phyloP scores from a whole-genome alignment of 805 yeast species.

The Lipomyces starkeyi region DNA sequence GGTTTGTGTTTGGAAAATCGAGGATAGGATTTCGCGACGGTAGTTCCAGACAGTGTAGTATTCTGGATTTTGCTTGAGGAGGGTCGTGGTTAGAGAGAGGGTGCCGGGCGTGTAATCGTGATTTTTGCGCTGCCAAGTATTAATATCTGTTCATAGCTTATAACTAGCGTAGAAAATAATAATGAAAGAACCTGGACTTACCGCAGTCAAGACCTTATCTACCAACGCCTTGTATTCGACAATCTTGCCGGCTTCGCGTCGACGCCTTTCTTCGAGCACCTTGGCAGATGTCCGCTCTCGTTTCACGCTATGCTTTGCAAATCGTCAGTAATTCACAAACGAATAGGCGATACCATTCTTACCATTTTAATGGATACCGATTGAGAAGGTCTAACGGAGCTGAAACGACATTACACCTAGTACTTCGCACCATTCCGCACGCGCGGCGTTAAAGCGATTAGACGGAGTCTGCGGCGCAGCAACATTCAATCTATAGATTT shows the following conservation, averaged over 20 bases:
- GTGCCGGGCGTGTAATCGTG: slow-evolving; percentile 48
- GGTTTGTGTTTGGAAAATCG: slow-evolving; percentile 42
- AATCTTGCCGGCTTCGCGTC: slow-evolving; percentile 67
- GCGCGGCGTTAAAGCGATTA: no score
- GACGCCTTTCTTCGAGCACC: slow-evolving; percentile 55
- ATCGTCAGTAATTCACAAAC: not conserved
- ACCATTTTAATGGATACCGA: not conserved
- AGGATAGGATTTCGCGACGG: slow-evolving; percentile 70
- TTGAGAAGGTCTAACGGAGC: not conserved
- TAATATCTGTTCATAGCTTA: not conserved
- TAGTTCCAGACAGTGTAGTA: slow-evolving; percentile 89
- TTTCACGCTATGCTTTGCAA: slow-evolving; percentile 70
- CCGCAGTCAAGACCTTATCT: slow-evolving; percentile 50
- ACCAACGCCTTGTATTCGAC: slow-evolving; percentile 57
- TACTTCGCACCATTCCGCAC: no score
- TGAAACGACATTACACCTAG: no score
- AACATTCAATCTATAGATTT: no score
- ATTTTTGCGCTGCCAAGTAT: slow-evolving; percentile 40
- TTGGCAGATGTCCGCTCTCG: slow-evolving; percentile 63
- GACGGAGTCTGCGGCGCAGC: no score
- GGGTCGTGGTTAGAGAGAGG: slow-evolving; percentile 59
- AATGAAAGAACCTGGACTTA: slow-evolving; percentile 17
- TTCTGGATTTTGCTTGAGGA: slow-evolving; percentile 79
- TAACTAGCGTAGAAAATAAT: not conserved
- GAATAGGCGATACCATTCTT: not conserved